Base-by-base conservation (phyloP, 2,329 filamentous ascomycete genomes). In the Ophiognomonia clavigignenti-juglandacearum region DNA sequence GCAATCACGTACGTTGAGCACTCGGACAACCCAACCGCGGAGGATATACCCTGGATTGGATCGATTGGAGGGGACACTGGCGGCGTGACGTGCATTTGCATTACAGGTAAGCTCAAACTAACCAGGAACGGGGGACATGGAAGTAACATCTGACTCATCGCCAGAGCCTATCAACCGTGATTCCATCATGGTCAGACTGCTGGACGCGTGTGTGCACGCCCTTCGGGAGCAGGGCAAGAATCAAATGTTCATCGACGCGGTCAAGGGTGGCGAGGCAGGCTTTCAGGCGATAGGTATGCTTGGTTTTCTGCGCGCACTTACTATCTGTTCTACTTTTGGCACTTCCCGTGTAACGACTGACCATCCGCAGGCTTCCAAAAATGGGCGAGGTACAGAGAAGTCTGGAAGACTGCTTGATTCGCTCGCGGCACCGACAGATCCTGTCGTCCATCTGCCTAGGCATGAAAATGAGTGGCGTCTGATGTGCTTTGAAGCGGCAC, bases 51-150 rank as follows among this genome's bases (percentile, higher is more conserved):
- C 1, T 83, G 78, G 78, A 70, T 77, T 6, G 62, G 64, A 35
- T 67, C 62, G 2, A 71, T 81, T 47, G 74, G 71, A 10, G 59
- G 62, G 36, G 68, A 75, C 49, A 72, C 79, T 35, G 79, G 78
- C 38, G 79, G 79, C 22, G 71, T 80, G 29, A 73, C 77, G n/a
- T 83, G 79, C 59, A 74, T 82, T 43, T 82, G 75, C 61, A 73
- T 82, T 52, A 64, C 67, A 57, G 74, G 79, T 79, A 59, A 51
- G 74, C 35, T 42, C n/a, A 10, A 4, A 10, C 36, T n/a, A n/a
- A n/a, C 16, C 7, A 7, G 14, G 2, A 18, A 23, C 13, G 3
- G 13, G 11, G 13, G 11, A 2, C 19, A 4, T 11, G 14, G 4
- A 14, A 34, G 14, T 45, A 27, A 29, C 35, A n/a, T 9, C 16